A percentile compares a stretch with the other conserved stretches of the same genome.
Conservation (phyloP, 106 monocot genomes). For the Acorus calamus region DNA sequence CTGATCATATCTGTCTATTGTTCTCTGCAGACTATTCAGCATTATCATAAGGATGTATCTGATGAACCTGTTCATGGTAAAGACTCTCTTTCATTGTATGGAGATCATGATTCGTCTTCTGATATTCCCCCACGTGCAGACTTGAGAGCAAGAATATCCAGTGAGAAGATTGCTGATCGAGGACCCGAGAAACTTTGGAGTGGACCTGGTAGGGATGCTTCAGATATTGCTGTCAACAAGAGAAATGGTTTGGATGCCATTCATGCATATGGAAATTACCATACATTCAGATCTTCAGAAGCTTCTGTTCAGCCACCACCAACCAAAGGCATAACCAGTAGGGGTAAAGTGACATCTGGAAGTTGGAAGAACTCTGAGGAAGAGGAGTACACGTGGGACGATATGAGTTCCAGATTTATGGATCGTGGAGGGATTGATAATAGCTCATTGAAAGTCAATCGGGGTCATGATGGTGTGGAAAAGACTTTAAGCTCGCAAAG, state of each 20-base stretch:
- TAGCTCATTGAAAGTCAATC: conserved; percentile 18
- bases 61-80: conserved; percentile 29
- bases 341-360: conserved; percentile 10
- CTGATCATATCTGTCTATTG: neutral
- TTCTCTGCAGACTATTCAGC: conserved; percentile 31
- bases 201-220: conserved; percentile 6
- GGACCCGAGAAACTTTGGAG: conserved; percentile 26
- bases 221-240: conserved; percentile 5
- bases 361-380: conserved; percentile 96
- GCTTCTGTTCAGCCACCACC: conserved; percentile 10
- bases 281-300: conserved; percentile 13
- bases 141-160: conserved; percentile 14
- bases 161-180: conserved; percentile 16
- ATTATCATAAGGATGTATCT: conserved; percentile 15
- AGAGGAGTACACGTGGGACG: conserved; percentile 94
- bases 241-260: conserved; percentile 29
- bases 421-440: conserved; percentile 20
- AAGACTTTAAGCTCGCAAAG: conserved; percentile 27
- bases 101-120: conserved; percentile 24
- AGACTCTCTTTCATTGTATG: conserved; percentile 11
- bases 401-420: conserved; percentile 28
- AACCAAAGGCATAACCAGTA: conserved; percentile 12
- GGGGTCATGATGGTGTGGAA: conserved; percentile 32
- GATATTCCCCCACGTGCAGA: conserved; percentile 14
- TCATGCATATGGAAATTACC: conserved; percentile 11